Evolutionary conservation across 805 yeast genomes (phyloP).

Genomic region (Sungouiozyma ichnusensis): DNA sequence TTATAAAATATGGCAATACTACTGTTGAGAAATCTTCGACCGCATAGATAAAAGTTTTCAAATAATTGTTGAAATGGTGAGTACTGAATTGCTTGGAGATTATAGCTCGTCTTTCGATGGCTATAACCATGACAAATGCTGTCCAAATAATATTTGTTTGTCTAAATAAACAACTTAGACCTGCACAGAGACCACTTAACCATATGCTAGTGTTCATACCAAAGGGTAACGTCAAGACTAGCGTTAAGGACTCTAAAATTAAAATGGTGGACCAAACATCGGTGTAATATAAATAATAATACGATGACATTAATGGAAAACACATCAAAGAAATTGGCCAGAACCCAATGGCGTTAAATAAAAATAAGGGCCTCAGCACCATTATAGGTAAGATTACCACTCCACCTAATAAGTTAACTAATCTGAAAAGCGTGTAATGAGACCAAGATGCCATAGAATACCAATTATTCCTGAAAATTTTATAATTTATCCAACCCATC

Average conservation of each 20-base stretch:
- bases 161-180: conserved; percentile 61
- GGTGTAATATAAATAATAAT: conserved; percentile 74
- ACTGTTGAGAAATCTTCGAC: conserved; percentile 28
- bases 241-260: conserved; percentile 44
- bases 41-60: conserved; percentile 30
- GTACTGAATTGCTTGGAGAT: conserved; percentile 33
- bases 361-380: conserved; percentile 31
- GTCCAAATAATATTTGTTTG: conserved; percentile 92
- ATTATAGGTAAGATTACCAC: conserved; percentile 40
- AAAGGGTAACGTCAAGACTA: conserved; percentile 33
- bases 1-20: conserved; percentile 42
- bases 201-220: conserved; percentile 29
- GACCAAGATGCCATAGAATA: conserved; percentile 1
- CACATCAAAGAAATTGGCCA: conserved; percentile 37
- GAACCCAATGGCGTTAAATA: conserved; percentile 34
- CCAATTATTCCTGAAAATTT: conserved; percentile 17
- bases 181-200: conserved; percentile 46
- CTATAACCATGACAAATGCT: conserved; percentile 44
- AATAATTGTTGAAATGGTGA: conserved; percentile 29
- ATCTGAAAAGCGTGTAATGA: conserved; percentile 35
- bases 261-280: conserved; percentile 85
- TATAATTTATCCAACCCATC: conserved; percentile 32
- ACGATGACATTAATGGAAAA: conserved; percentile 65
- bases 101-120: conserved; percentile 42
- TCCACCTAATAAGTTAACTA: conserved; percentile 61